These are phyloP conservation scores for Exophiala dermatitidis DNA, from an alignment of 2,329 filamentous ascomycete genomes.

Conservation along the genomic window DNA sequence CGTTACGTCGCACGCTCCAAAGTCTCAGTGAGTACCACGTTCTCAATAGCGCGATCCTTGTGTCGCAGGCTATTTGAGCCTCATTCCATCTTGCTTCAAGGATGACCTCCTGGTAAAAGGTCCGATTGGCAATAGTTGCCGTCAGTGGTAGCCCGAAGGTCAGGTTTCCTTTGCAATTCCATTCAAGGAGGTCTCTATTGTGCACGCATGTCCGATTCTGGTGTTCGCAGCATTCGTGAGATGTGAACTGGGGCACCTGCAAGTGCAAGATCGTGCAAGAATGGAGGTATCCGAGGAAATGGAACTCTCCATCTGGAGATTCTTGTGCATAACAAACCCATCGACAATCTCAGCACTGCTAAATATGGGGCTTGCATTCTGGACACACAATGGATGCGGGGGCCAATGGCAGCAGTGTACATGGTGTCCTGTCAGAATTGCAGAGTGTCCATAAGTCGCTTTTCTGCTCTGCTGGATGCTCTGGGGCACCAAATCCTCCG, in stretches of 20 bases:
- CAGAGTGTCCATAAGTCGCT: not conserved
- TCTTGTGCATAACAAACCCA: slow-evolving; percentile 19
- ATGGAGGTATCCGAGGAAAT: slow-evolving; percentile 3
- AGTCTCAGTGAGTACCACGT: not conserved
- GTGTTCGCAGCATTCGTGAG: not conserved
- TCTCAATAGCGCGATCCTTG: not conserved
- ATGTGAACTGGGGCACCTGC: slow-evolving; percentile 7
- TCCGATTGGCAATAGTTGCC: slow-evolving; percentile 17
- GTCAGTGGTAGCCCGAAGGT: slow-evolving; percentile 8
- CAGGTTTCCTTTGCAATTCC: not conserved
- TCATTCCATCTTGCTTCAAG: slow-evolving; percentile 10
- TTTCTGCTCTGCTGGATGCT: slow-evolving; percentile 10
- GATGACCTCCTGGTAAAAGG: slow-evolving; percentile 29
- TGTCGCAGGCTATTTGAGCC: not conserved
- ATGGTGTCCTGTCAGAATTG: slow-evolving; percentile 2
- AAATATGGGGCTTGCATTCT: slow-evolving; percentile 21
- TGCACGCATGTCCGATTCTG: not conserved
- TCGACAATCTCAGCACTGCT: slow-evolving; percentile 7
- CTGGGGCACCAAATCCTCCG: not conserved
- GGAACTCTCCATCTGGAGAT: slow-evolving; percentile 8
- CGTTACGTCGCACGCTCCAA: not conserved
- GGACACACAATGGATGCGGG: slow-evolving; percentile 3
- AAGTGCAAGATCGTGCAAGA: slow-evolving; percentile 15
- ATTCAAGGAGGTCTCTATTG: not conserved
- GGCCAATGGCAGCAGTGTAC: slow-evolving; percentile 26